These are phyloP conservation scores for Papilionanthe hybrid DNA, from an alignment of 116 monocot genomes.

Conservation along the genomic window DNA sequence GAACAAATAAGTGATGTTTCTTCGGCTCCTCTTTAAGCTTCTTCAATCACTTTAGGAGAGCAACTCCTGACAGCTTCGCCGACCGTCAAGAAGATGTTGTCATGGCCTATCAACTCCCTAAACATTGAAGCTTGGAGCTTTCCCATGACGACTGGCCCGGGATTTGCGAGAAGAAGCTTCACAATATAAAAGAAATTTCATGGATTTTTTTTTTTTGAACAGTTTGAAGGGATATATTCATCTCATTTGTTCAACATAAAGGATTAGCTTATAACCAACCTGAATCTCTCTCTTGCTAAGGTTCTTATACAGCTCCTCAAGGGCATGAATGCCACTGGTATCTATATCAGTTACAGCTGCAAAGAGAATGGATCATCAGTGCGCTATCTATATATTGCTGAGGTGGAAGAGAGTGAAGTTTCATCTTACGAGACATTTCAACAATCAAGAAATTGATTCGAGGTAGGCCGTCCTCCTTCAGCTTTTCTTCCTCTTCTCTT, in stretches of 20 bases:
- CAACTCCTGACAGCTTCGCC: constrained; percentile 51
- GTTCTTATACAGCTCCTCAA: constrained; percentile 54
- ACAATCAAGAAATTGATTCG: constrained; percentile 55
- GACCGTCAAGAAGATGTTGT: constrained; percentile 76
- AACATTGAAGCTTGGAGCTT: constrained; percentile 54
- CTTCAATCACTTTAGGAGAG: constrained; percentile 23
- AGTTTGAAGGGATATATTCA: no score
- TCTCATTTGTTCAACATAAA: no score
- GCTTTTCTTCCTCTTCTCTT: constrained; percentile 55
- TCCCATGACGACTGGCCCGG: constrained; percentile 60
- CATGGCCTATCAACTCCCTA: constrained; percentile 53
- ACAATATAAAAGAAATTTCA: neutral
- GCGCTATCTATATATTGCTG: neutral
- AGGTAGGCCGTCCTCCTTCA: constrained; percentile 21
- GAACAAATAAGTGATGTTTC: neutral
- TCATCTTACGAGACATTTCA: constrained; percentile 73
- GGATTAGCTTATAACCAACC: constrained; percentile 24
- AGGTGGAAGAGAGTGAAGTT: neutral
- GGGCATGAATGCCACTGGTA: constrained; percentile 73
- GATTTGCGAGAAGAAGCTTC: constrained; percentile 74
- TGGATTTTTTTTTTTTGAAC: no score
- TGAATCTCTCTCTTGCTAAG: constrained; percentile 50
- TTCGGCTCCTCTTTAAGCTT: constrained; percentile 20
- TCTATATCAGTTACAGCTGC: constrained; percentile 83
- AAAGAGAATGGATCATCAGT: neutral